A percentile compares a stretch with the other conserved stretches of the same genome.
Conservation (phyloP, 2,329 filamentous ascomycete genomes). For the Penicillium sp. region DNA sequence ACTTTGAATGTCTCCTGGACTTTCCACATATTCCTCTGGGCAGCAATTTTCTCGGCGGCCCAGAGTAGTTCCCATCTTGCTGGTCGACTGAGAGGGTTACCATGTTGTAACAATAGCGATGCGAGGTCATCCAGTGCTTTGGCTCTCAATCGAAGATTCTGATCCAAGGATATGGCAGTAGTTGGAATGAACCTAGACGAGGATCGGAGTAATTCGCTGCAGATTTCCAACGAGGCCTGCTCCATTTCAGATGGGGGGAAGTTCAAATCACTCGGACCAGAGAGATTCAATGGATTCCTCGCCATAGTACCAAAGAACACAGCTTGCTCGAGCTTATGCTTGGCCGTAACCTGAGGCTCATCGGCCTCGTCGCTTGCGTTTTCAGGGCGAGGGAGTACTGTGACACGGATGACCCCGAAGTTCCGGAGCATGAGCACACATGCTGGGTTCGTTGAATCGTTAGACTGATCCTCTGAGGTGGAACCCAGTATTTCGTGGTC, state of each 20-base stretch:
- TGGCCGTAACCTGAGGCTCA: conserved; percentile 66
- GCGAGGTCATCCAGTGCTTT: conserved; percentile 76
- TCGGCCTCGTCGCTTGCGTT: conserved; percentile 51
- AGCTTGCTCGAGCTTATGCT: conserved; percentile 89
- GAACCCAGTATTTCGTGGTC: conserved; percentile 53
- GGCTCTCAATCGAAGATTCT: conserved; percentile 73
- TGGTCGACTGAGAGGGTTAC: conserved; percentile 63
- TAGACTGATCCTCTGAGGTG: conserved; percentile 47
- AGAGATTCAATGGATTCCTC: conserved; percentile 86
- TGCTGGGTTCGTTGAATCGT: conserved; percentile 41
- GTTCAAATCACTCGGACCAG: conserved; percentile 63
- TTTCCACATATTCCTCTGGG: conserved; percentile 77
- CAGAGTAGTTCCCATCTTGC: conserved; percentile 81
- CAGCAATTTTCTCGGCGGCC: conserved; percentile 86
- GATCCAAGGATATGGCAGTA: conserved; percentile 73
- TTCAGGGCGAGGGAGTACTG: conserved; percentile 37
- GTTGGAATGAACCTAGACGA: conserved; percentile 72
- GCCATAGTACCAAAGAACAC: conserved; percentile 85
- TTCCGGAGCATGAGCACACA: conserved; percentile 59
- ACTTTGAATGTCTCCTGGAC: conserved; percentile 70
- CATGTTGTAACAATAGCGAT: conserved; percentile 65
- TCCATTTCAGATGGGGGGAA: conserved; percentile 73
- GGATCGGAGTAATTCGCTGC: conserved; percentile 78
- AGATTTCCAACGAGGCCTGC: conserved; percentile 74
- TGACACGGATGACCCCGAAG: conserved; percentile 59